Evolutionary conservation across 176 grass and related monocot species (phyloP).

Genomic region (Musa schizocarpa): DNA sequence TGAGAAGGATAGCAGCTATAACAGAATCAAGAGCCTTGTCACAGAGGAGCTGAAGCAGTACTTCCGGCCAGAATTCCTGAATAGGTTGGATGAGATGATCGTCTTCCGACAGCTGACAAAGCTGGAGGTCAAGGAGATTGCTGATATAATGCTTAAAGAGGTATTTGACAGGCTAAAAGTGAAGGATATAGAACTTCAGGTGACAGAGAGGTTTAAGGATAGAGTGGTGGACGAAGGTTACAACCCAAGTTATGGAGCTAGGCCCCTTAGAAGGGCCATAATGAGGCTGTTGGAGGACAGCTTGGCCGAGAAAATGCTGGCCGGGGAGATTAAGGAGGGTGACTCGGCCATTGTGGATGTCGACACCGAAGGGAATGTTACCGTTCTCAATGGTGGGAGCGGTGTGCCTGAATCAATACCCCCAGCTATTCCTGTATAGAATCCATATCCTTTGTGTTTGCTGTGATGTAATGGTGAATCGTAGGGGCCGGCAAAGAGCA

Average conservation of each 20-base stretch:
- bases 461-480: too few species aligned
- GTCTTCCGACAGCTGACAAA: constrained; percentile 11
- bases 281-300: constrained; percentile 16
- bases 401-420: constrained; percentile 6
- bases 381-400: constrained; percentile 7
- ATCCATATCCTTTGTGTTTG: too few species aligned
- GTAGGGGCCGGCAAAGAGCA: too few species aligned
- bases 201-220: constrained; percentile 11
- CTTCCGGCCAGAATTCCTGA: constrained; percentile 1
- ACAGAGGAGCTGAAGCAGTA: constrained; percentile 11
- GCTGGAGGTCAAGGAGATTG: constrained; percentile 12
- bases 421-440: constrained; percentile 4
- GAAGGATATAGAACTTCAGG: constrained; percentile 10
- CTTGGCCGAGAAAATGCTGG: constrained; percentile 13
- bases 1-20: constrained; percentile 16
- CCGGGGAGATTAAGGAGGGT: constrained; percentile 13
- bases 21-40: constrained; percentile 2
- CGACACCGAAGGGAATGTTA: constrained; percentile 7
- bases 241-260: constrained; percentile 14
- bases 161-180: constrained; percentile 13
- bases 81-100: constrained; percentile 10
- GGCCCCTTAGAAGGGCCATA: constrained; percentile 14
- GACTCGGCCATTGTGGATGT: constrained; percentile 15
- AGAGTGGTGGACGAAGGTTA: constrained; percentile 14
- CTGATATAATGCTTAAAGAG: constrained; percentile 14